Base-by-base conservation (phyloP, 2,329 filamentous ascomycete genomes). In the Penicillium vulpinum region DNA sequence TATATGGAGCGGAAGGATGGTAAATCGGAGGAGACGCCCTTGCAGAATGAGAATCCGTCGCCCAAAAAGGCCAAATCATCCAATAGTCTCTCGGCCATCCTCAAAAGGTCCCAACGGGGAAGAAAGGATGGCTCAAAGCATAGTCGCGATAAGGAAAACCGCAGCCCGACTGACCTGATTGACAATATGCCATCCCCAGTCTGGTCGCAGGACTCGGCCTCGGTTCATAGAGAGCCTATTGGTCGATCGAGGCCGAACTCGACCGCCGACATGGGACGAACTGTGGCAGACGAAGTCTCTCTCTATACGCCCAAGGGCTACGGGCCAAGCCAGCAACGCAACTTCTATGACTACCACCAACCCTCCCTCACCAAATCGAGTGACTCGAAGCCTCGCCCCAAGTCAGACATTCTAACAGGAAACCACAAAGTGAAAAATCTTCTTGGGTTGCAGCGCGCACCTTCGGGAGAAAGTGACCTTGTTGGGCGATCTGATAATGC, bases 131-230 rank as follows among this genome's bases (percentile, higher is more conserved):
- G 81, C 51, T 74, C 78, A 24, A 79, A 78, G 38, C 73, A 76
- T 39, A 75, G 73, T 28, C 88, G 84, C 67, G 88, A 93, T 72
- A 96, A 96, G 75, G 92, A 96, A 74, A 96, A 96, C 71, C 83
- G 82, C 52, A 87, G 84, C 31, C 90, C 90, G 4, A 78, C 80
- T 1, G 75, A 78, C 13, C 67, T 74, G 8, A 70, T 73, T 16
- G 75, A 77, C 39, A 75, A 78, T 48, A 68, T 75, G 10, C 80
- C 83, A 18, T 86, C 89, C 2, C 91, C 92, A 24, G 92, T 93
- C 54, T 96, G 90, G 80, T 85, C 89, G 15, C 88, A 94, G 67
- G 94, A 93, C 70, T 76, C 81, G 55, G 75, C 77, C 5, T 71
- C 73, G 38, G 67, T 70, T n/a, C 64, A 73, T 46, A 64, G 72